Conservation (phyloP, 106 monocot genomes). For the Dioscorea alata region DNA sequence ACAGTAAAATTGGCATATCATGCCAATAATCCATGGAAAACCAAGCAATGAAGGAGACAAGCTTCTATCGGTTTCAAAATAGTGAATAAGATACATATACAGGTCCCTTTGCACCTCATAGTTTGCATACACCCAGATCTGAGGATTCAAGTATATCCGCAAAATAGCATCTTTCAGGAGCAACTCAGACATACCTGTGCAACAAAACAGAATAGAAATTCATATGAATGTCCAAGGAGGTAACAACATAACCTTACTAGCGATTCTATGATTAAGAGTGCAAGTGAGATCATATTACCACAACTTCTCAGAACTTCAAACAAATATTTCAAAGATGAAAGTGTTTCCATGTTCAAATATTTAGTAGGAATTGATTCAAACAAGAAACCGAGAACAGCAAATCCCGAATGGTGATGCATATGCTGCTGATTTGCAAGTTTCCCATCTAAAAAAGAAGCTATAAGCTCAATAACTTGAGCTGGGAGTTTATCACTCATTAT, state of each 20-base stretch:
- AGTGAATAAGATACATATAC: slow-evolving; percentile 82
- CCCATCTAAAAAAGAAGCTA: slow-evolving; percentile 87
- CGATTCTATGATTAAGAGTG: not conserved
- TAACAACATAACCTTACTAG: not conserved
- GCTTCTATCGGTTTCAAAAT: slow-evolving; percentile 70
- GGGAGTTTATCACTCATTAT: slow-evolving; percentile 49
- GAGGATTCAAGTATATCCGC: slow-evolving; percentile 81
- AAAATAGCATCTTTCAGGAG: slow-evolving; percentile 81
- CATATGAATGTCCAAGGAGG: not conserved
- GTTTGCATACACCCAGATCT: slow-evolving; percentile 81
- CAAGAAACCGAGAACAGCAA: slow-evolving; percentile 85
- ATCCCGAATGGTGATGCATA: slow-evolving; percentile 90
- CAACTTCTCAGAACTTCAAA: slow-evolving; percentile 56
- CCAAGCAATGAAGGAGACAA: slow-evolving; percentile 50
- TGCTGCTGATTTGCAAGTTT: slow-evolving; percentile 93
- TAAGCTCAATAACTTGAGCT: slow-evolving; percentile 74
- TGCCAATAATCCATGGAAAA: slow-evolving; percentile 71
- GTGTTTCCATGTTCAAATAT: slow-evolving; percentile 67
- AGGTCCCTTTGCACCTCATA: slow-evolving; percentile 95
- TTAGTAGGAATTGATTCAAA: slow-evolving; percentile 80
- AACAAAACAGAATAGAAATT: slow-evolving; percentile 10
- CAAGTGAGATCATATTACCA: slow-evolving; percentile 37
- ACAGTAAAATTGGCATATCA: slow-evolving; percentile 87
- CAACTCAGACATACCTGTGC: slow-evolving; percentile 60
- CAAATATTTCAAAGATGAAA: slow-evolving; percentile 76